Percentiles rank a stretch among this genome's conserved stretches.
Evolutionary conservation across 2,329 filamentous ascomycete species (phyloP).

Genomic region (Claviceps digitariae): DNA sequence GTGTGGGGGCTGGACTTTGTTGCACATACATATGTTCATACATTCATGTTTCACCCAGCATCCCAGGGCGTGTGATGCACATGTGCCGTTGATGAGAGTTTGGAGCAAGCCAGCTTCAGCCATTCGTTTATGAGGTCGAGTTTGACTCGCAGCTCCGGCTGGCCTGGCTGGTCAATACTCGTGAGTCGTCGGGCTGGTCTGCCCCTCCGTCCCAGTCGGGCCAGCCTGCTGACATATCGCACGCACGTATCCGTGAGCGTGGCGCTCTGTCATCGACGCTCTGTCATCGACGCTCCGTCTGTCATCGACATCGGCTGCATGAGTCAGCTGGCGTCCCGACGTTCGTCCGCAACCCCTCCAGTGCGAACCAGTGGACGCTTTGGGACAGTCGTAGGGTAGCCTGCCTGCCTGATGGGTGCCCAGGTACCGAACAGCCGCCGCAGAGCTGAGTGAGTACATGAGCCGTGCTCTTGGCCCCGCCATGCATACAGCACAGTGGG

Average conservation of each 20-base stretch:
- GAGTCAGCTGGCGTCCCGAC: constrained; percentile 4
- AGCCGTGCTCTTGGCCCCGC: not conserved
- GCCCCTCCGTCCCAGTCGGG: too few relatives aligned
- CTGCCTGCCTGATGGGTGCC: not conserved
- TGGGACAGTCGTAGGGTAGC: not conserved
- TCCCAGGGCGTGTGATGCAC: not conserved
- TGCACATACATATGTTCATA: not conserved
- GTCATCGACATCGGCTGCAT: too few relatives aligned
- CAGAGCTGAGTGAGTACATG: too few relatives aligned
- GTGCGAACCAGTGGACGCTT: not conserved
- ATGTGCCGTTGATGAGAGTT: not conserved
- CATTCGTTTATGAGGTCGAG: too few relatives aligned
- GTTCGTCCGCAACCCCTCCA: constrained; percentile 1
- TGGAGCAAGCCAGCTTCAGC: not conserved
- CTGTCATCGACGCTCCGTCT: too few relatives aligned
- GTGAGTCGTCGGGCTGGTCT: too few relatives aligned
- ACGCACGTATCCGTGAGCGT: not conserved
- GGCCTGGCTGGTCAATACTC: too few relatives aligned
- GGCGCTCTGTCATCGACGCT: not conserved
- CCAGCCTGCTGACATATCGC: not conserved
- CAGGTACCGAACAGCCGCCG: not conserved
- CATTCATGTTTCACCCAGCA: not conserved
- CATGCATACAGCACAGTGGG: not conserved
- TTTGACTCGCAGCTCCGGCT: too few relatives aligned
- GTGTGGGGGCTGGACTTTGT: not conserved